Base-by-base conservation (phyloP, 1,284 basidiomycete species). In the Cryptococcus depauperatus region DNA sequence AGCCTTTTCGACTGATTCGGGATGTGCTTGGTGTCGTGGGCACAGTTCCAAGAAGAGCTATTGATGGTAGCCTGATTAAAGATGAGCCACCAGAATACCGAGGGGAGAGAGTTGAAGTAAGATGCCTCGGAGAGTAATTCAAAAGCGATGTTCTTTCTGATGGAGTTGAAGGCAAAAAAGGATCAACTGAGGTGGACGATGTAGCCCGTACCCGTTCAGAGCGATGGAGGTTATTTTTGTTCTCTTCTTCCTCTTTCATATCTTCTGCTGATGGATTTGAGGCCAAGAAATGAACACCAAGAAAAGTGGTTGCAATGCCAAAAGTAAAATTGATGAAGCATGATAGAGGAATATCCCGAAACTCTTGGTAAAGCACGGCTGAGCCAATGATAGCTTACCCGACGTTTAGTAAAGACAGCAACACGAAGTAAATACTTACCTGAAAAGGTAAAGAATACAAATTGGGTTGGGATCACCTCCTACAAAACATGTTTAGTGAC, bases 381-480 rank as follows among this genome's bases (percentile, higher is more conserved):
- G 87, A 91, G 21, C 92, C 92, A 37, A 89, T 74, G 55, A 98
- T 93, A 4, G 89, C 89, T 33, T 83, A 30, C 84, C 25, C n/a
- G 5, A 14, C 5, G 27, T 38, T 21, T 23, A 19, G 11, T 3
- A 18, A 22, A 22, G 14, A 37, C 23, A 39, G 22, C 35, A 22
- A n/a, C 16, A 18, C 21, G 14, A 30, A 1, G 19, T 26, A 37
- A n/a, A 4, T 8, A 47, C 62, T 53, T 26, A 64, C 62, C 60
- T 4, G 64, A 59, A 28, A 75, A 56, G 1, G 75, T 74, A 57
- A 77, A 77, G 50, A 93, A 77, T 33, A 95, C 90, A 67, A 96
- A 98, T 73, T 96, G 92, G 11, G 84, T 83, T 2, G 93, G 93
- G 50, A 93, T 89, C 27, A 93, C 90, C 43, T 84, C 79, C 83